Conservation (phyloP, 768 basidiomycete species). For the Psilocybe cyanescens region DNA sequence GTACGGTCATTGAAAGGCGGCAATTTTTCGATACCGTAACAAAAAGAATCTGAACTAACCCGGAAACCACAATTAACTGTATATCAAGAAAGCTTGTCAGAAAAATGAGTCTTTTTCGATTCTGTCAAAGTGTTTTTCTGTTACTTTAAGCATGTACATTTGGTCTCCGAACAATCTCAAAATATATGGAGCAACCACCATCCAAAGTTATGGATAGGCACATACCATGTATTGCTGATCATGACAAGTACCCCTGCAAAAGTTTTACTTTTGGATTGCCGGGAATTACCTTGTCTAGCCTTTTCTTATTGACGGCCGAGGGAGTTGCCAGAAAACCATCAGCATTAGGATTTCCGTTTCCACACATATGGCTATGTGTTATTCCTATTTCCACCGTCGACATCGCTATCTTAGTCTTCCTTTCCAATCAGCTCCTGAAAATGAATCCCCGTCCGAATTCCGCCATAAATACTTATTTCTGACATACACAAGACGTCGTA, state of each 20-base stretch:
- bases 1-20: not conserved
- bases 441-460: not conserved
- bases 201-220: not conserved
- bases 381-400: constrained; percentile 1
- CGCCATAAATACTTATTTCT: not conserved
- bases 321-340: not conserved
- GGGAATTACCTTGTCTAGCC: not conserved
- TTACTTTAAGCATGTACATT: not conserved
- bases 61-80: not conserved
- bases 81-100: not conserved
- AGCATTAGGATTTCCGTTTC: not conserved
- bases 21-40: not conserved
- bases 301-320: not conserved
- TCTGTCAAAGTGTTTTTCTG: not conserved
- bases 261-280: not conserved
- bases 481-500: not conserved
- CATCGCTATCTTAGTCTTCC: not conserved
- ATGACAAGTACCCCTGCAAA: not conserved
- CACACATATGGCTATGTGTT: not conserved
- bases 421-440: not conserved
- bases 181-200: not conserved
- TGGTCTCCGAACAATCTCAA: not conserved
- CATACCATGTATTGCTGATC: constrained; percentile 1
- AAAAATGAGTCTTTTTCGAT: not conserved
- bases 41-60: not conserved